These are phyloP conservation scores for Phialophora macrospora DNA, from an alignment of 2,329 filamentous ascomycete species.

Conservation along the genomic window DNA sequence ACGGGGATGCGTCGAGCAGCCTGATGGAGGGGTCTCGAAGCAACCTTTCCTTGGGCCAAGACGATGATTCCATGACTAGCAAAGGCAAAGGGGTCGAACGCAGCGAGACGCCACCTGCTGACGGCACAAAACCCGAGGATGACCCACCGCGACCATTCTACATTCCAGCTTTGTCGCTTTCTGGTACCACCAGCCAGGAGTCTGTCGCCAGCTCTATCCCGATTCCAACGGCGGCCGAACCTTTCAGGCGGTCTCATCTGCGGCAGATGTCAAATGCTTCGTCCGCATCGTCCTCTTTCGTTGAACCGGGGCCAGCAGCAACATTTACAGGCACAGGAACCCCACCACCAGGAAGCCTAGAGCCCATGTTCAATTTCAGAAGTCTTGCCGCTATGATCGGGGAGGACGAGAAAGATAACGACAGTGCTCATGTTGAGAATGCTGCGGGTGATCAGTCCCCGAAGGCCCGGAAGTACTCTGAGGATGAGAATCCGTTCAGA, in stretches of 20 bases:
- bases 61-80: constrained; percentile 48
- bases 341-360: constrained; percentile 57
- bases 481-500: constrained; percentile 11
- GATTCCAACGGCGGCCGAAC: constrained; percentile 50
- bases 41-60: constrained; percentile 45
- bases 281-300: constrained; percentile 76
- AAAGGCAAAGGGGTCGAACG: constrained; percentile 77
- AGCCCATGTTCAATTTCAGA: constrained; percentile 89
- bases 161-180: constrained; percentile 32
- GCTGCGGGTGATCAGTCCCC: constrained; percentile 28
- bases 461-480: constrained; percentile 1
- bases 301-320: constrained; percentile 65
- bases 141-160: constrained; percentile 27
- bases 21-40: constrained; percentile 46
- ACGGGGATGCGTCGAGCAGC: constrained; percentile 57
- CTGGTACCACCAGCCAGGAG: constrained; percentile 37
- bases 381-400: constrained; percentile 86
- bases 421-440: constrained; percentile 47
- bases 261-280: constrained; percentile 87
- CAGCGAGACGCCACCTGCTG: constrained; percentile 34
- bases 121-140: constrained; percentile 26
- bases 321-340: constrained; percentile 42
- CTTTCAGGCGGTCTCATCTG: constrained; percentile 70
- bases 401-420: constrained; percentile 59
- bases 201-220: constrained; percentile 38